Conservation (phyloP, 129 eudicot genomes). For the Lactuca saligna region DNA sequence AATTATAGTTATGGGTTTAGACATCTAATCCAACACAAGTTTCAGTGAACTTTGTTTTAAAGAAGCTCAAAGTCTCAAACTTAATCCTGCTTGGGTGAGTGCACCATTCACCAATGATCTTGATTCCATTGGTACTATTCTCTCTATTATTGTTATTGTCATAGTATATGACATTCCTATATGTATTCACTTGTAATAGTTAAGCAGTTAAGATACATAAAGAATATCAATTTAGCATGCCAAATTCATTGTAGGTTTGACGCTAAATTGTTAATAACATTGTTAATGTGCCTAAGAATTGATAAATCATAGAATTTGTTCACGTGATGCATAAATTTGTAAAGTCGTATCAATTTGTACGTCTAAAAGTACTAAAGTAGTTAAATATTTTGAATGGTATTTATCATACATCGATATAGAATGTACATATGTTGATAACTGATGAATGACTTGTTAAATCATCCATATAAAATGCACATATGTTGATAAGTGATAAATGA, state of each 20-base stretch:
- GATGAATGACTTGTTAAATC: background rate
- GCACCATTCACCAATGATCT: too few species aligned
- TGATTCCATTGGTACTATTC: too few species aligned
- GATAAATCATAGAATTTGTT: background rate
- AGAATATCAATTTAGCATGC: too few species aligned
- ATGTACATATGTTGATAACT: background rate
- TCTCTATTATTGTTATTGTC: too few species aligned
- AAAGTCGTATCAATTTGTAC: background rate
- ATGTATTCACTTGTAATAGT: too few species aligned
- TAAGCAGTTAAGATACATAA: too few species aligned
- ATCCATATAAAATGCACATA: background rate
- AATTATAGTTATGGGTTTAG: too few species aligned
- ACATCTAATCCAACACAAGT: too few species aligned
- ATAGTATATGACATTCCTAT: too few species aligned
- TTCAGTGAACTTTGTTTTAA: too few species aligned
- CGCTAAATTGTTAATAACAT: background rate
- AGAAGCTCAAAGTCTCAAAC: too few species aligned
- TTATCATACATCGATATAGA: background rate
- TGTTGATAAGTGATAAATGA: background rate
- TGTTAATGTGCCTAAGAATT: background rate
- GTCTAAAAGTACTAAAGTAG: background rate
- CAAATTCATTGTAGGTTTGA: background rate
- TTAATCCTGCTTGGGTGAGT: too few species aligned
- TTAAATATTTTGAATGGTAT: background rate
- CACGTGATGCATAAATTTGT: conserved; percentile 9